phyloP scores from a whole-genome alignment of 441 rosid species.

The Jatropha multifida region DNA sequence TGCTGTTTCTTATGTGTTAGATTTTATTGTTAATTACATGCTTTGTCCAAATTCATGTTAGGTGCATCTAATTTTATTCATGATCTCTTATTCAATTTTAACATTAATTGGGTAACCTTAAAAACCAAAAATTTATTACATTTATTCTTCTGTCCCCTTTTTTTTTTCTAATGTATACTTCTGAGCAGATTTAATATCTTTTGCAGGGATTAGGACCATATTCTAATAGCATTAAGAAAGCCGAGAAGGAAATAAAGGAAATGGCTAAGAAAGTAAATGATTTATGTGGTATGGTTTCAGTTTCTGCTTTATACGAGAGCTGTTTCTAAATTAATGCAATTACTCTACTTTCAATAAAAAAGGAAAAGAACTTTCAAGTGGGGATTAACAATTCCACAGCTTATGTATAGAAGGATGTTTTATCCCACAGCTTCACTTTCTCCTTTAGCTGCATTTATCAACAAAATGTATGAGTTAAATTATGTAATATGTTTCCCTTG shows the following conservation, averaged over 20 bases:
- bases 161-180: background rate
- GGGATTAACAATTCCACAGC: no score
- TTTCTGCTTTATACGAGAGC: background rate
- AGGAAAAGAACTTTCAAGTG: no score
- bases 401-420: no score
- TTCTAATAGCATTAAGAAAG: conserved; percentile 81
- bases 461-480: no score
- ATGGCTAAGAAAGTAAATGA: conserved; percentile 91
- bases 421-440: no score
- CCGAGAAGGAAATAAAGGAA: conserved; percentile 88
- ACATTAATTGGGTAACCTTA: background rate
- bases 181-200: background rate
- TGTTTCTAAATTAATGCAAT: no score
- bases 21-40: conserved; percentile 5
- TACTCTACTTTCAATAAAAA: no score
- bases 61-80: background rate
- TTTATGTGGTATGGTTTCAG: conserved; percentile 55
- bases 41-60: background rate
- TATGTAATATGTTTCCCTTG: no score
- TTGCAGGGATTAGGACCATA: conserved; percentile 92
- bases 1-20: background rate
- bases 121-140: background rate
- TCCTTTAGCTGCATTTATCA: no score
- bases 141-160: background rate
- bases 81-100: background rate